A percentile compares a stretch with the other conserved stretches of the same genome.
These are phyloP conservation scores for Glebionis coronaria DNA, from an alignment of 129 eudicot genomes.

Conservation along the genomic window DNA sequence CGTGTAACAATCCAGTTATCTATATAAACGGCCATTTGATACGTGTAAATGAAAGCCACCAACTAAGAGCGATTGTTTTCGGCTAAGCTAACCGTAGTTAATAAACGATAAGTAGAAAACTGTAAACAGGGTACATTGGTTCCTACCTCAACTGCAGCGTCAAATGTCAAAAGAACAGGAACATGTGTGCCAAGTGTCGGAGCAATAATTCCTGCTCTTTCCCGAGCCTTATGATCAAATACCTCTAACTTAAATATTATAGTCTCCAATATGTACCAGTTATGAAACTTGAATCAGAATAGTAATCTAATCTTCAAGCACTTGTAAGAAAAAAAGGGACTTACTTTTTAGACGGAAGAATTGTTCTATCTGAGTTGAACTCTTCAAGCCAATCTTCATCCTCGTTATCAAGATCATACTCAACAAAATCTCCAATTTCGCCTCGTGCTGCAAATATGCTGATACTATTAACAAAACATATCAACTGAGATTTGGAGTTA, in stretches of 20 bases:
- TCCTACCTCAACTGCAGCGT: slow-evolving; percentile 88
- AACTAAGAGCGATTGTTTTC: slow-evolving; percentile 4
- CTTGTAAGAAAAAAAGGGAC: background rate
- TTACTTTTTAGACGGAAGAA: slow-evolving; percentile 74
- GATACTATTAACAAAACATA: slow-evolving; percentile 11
- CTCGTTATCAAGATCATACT: slow-evolving; percentile 95
- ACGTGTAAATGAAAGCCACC: slow-evolving; percentile 3
- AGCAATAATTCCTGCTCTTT: slow-evolving; percentile 90
- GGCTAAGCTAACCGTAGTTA: background rate
- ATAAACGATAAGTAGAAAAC: background rate
- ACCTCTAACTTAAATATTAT: slow-evolving; percentile 79
- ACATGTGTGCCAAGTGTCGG: slow-evolving; percentile 81
- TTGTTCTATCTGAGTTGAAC: slow-evolving; percentile 53
- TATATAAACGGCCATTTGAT: background rate
- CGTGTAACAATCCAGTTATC: background rate
- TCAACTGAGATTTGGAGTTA: background rate
- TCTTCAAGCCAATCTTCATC: slow-evolving; percentile 97
- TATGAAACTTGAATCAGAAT: slow-evolving; percentile 23
- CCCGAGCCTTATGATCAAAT: slow-evolving; percentile 92
- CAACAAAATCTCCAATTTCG: slow-evolving; percentile 89
- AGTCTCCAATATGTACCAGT: slow-evolving; percentile 59
- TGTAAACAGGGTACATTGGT: slow-evolving; percentile 5
- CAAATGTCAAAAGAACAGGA: slow-evolving; percentile 80
- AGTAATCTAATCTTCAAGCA: background rate
- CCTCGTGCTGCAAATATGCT: slow-evolving; percentile 57